These are phyloP conservation scores for sunflower (Helianthus annuus) DNA, from an alignment of 129 eudicot species.

Conservation along the genomic window DNA sequence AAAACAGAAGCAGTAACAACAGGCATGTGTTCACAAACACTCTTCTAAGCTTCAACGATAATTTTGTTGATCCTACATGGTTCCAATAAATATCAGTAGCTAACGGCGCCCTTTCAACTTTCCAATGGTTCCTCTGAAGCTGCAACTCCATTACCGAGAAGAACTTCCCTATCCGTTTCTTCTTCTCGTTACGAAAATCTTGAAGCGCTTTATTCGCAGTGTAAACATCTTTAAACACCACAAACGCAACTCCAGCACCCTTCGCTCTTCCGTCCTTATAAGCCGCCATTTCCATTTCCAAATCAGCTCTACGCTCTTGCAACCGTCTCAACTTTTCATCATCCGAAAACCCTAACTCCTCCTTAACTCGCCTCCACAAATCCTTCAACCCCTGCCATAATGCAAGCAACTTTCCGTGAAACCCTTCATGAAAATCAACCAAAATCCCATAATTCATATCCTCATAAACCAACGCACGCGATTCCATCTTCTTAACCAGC, in stretches of 20 bases:
- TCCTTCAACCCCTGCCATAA: conserved; percentile 60
- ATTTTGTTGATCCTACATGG: conserved; percentile 81
- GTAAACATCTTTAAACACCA: conserved; percentile 93
- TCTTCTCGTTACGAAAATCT: conserved; percentile 79
- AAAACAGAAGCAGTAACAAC: conserved; percentile 76
- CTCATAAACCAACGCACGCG: conserved; percentile 45
- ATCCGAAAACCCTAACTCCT: conserved; percentile 69
- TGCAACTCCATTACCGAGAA: conserved; percentile 83
- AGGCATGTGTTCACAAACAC: conserved; percentile 77
- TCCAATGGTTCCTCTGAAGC: conserved; percentile 92
- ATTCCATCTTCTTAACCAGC: conserved; percentile 70
- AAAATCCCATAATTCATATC: conserved; percentile 28
- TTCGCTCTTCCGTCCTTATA: conserved; percentile 88
- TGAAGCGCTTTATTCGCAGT: conserved; percentile 88
- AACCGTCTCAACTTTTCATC: conserved; percentile 75
- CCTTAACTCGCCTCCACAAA: conserved; percentile 54
- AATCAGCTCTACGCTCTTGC: conserved; percentile 94
- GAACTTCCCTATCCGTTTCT: conserved; percentile 76
- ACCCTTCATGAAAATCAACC: conserved; percentile 29
- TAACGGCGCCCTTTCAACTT: conserved; percentile 89
- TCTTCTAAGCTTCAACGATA: conserved; percentile 66
- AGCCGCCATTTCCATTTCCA: conserved; percentile 95
- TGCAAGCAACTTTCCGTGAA: conserved; percentile 30
- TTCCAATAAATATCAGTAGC: conserved; percentile 98
- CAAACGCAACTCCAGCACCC: conserved; percentile 98